Evolutionary conservation across 352 stramenopile species (phyloP).

Genomic region (Globisporangium cederbergense): DNA sequence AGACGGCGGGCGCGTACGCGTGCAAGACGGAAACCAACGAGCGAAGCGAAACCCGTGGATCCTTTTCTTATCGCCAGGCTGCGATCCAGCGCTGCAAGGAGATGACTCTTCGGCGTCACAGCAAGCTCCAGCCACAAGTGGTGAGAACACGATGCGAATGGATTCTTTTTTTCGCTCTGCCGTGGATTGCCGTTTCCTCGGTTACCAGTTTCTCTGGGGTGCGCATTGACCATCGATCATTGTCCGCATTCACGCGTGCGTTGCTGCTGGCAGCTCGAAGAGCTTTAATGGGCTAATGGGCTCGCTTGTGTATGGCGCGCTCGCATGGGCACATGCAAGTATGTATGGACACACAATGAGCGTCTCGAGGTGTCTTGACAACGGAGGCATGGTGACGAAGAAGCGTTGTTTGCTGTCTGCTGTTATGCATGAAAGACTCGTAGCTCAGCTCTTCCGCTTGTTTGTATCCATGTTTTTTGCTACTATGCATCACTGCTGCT

Average conservation of each 20-base stretch:
- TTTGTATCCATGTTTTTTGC: background rate
- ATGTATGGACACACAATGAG: too few species aligned
- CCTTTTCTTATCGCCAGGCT: background rate
- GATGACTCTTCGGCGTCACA: slow-evolving; percentile 6
- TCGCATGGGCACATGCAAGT: background rate
- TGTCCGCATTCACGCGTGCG: too few species aligned
- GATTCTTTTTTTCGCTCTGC: background rate
- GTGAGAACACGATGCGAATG: background rate
- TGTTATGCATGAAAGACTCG: background rate
- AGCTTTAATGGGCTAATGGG: background rate
- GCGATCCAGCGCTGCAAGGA: background rate
- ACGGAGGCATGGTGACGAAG: background rate
- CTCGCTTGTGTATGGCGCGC: background rate
- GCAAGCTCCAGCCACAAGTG: background rate
- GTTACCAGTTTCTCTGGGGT: background rate
- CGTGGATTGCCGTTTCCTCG: background rate
- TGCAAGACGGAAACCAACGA: background rate
- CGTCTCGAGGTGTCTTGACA: background rate
- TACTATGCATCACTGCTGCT: background rate
- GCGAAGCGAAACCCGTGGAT: background rate
- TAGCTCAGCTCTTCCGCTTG: background rate
- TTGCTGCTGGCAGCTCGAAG: background rate
- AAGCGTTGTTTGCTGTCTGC: background rate
- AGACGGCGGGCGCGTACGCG: background rate
- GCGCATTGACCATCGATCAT: background rate